Evolutionary conservation across 1,139 yeast species (phyloP).

Genomic region (Kodamaea alishanica): DNA sequence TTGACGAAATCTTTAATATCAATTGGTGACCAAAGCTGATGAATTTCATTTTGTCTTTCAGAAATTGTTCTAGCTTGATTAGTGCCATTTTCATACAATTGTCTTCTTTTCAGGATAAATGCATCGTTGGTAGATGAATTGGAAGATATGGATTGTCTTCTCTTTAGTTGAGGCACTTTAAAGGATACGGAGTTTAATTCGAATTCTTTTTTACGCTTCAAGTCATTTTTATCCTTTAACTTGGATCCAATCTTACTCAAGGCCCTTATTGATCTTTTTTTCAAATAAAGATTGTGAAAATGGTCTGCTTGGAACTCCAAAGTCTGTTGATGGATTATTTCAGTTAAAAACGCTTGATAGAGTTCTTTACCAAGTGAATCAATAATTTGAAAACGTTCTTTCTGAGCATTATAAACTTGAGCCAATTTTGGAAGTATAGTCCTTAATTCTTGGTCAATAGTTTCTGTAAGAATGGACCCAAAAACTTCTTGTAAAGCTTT

Average conservation of each 20-base stretch:
- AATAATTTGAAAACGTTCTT: conserved; percentile 30
- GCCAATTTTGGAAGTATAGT: conserved; percentile 25
- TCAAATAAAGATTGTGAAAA: conserved; percentile 23
- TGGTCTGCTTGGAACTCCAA: conserved; percentile 42
- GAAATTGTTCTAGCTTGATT: conserved; percentile 12
- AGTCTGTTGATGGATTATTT: conserved; percentile 42
- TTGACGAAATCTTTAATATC: conserved; percentile 25
- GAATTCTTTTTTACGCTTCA: conserved; percentile 30
- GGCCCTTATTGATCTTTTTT: conserved; percentile 21
- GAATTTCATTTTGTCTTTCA: conserved; percentile 31
- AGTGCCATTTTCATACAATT: conserved; percentile 7
- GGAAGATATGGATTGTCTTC: conserved; percentile 17
- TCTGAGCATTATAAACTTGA: conserved; percentile 17
- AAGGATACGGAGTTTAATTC: conserved; percentile 42
- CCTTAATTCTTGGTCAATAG: conserved; percentile 29
- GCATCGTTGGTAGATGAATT: conserved; percentile 12
- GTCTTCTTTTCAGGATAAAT: conserved; percentile 14
- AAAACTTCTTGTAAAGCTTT: conserved; percentile 23
- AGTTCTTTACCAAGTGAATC: conserved; percentile 44
- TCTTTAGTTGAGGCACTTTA: conserved; percentile 23
- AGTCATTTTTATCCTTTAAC: conserved; percentile 20
- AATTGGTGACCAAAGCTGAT: conserved; percentile 41
- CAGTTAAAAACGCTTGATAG: conserved; percentile 58
- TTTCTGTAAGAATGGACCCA: conserved; percentile 26
- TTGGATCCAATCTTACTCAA: conserved; percentile 25